Percentiles rank a stretch among this genome's conserved stretches.
These are phyloP conservation scores for Danielia reshetovae DNA, from an alignment of 805 yeast species.

Conservation along the genomic window DNA sequence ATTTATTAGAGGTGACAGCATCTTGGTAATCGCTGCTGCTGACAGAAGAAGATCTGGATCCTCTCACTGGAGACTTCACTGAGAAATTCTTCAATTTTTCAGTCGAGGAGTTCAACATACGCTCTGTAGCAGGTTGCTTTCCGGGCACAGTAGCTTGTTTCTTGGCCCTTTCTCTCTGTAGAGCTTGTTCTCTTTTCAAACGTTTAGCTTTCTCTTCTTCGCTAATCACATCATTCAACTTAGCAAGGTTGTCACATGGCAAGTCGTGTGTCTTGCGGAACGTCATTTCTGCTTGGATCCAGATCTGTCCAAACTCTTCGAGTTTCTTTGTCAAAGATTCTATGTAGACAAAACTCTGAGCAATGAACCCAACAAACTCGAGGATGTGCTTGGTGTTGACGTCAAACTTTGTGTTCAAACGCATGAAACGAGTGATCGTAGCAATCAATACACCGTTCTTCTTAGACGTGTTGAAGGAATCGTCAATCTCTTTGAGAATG, in stretches of 20 bases:
- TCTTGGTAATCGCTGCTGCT: constrained; percentile 1
- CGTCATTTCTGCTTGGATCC: constrained; percentile 42
- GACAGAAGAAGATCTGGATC: constrained; percentile 2
- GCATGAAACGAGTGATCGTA: constrained; percentile 41
- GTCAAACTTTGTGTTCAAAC: constrained; percentile 35
- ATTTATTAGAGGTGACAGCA: no score
- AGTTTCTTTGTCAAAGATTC: constrained; percentile 28
- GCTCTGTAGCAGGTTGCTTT: background rate
- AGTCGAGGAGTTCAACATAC: background rate
- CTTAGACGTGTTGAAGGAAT: constrained; percentile 39
- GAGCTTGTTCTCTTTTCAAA: constrained; percentile 2
- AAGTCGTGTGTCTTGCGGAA: constrained; percentile 35
- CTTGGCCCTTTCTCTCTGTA: constrained; percentile 1
- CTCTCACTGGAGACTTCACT: background rate
- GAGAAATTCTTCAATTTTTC: background rate
- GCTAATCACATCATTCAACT: constrained; percentile 13
- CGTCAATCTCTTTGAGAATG: constrained; percentile 28
- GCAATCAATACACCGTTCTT: constrained; percentile 50
- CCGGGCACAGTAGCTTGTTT: background rate
- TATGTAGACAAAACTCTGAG: constrained; percentile 33
- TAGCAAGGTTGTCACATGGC: constrained; percentile 22
- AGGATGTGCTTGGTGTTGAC: constrained; percentile 32
- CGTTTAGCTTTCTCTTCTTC: constrained; percentile 6
- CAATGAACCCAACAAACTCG: constrained; percentile 40
- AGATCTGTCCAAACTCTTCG: constrained; percentile 35